Evolutionary conservation across 2,329 filamentous ascomycete species (phyloP), one percentile per base, ranked within the genome.

Genomic region (Cladosporium sp.): DNA sequence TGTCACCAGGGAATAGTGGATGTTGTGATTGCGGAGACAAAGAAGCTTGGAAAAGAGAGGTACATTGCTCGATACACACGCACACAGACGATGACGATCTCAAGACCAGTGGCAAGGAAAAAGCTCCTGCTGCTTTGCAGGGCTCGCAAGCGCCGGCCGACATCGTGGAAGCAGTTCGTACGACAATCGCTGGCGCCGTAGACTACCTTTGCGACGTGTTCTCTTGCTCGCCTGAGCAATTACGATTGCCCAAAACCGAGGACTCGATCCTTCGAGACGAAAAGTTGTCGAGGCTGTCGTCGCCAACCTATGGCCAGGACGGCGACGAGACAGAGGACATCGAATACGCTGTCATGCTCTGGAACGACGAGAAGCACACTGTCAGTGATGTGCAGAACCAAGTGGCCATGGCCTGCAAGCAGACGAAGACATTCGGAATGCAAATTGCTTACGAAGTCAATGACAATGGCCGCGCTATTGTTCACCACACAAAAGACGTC

Each of bases 281-380:
- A 75, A 80, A 82, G 58, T 80, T 83, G 59, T 96, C 93, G 15
- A 83, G 92, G 19, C 77, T 97, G 34, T 61, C 61, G 9, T 34
- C 85, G 83, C 7, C 83, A 88, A 53, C 35, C n/a, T 58, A 53
- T 19, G 40, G 42, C 22, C 22, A 24, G 3, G 42, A 49, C 9
- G 56, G 32, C n/a, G 56, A 53, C n/a, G 50, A 52, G 5, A 12
- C 7, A 12, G 34, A 32, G 6, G 83, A 87, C 57, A 79, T 83
- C 2, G 90, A 96, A 66, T 99, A 88, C 72, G 88, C 90, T 4
- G 77, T 99, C 44, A 78, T 97, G 15, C 78, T 99, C 4, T 99
- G 94, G 94, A 99, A 99, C 66, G 94, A 99, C 63, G 94, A 99
- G 75, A 99, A 99, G 73, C 94, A 99, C 71, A 99, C 94, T 0